Evolutionary conservation across 2,329 filamentous ascomycete species (phyloP).

Genomic region (Ascochyta rabiei): DNA sequence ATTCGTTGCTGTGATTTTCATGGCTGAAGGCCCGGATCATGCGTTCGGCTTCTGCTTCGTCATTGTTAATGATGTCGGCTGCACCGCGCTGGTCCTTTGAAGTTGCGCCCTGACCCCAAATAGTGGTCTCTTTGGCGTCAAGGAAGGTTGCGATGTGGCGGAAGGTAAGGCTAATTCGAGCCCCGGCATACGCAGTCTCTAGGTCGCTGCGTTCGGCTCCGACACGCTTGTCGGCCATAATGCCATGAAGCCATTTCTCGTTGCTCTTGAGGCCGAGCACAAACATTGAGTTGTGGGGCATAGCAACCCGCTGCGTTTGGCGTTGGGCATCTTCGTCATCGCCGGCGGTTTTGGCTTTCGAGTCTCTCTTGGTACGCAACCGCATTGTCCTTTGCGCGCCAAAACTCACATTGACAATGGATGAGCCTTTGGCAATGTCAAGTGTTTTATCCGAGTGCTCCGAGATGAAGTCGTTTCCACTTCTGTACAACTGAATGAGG

Average conservation of each 20-base stretch:
- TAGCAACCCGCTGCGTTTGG: conserved; percentile 67
- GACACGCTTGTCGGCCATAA: conserved; percentile 82
- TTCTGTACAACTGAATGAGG: conserved; percentile 91
- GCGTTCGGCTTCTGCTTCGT: conserved; percentile 66
- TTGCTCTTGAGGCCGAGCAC: conserved; percentile 83
- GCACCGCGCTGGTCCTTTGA: conserved; percentile 69
- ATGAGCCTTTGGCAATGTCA: conserved; percentile 81
- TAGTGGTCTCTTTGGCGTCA: conserved; percentile 64
- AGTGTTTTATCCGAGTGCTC: conserved; percentile 98
- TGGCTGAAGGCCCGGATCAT: conserved; percentile 81
- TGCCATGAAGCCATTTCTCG: conserved; percentile 87
- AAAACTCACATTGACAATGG: conserved; percentile 91
- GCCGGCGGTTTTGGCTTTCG: conserved; percentile 21
- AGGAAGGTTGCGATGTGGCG: conserved; percentile 87
- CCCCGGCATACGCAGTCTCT: conserved; percentile 75
- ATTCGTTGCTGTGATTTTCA: conserved; percentile 76
- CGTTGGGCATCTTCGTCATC: conserved; percentile 50
- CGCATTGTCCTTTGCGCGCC: conserved; percentile 91
- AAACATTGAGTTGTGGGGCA: conserved; percentile 90
- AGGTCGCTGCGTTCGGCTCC: conserved; percentile 68
- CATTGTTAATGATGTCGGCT: conserved; percentile 69
- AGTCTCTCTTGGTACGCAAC: conserved; percentile 76
- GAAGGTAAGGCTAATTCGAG: conserved; percentile 91
- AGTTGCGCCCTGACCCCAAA: conserved; percentile 92
- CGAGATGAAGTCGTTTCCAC: conserved; percentile 87